These are phyloP conservation scores for Barnettozyma populi DNA, from an alignment of 805 yeast genomes.

Conservation along the genomic window DNA sequence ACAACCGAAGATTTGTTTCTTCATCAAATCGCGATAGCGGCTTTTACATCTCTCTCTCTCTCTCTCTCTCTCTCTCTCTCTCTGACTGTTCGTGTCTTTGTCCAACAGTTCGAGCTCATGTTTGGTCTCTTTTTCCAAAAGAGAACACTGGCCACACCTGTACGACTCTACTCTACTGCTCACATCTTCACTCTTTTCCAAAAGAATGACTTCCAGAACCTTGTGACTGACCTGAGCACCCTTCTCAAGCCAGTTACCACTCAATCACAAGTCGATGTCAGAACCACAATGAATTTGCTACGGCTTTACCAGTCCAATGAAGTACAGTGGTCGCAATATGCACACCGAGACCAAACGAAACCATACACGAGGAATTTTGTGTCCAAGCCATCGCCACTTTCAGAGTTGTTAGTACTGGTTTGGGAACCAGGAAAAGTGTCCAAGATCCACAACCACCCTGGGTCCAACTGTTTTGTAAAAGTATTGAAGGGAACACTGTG, in stretches of 20 bases:
- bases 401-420: slow-evolving; percentile 38
- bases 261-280: slow-evolving; percentile 8
- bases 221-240: slow-evolving; percentile 6
- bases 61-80: no score
- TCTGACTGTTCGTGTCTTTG: neutral
- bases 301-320: slow-evolving; percentile 30
- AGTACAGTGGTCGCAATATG: slow-evolving; percentile 38
- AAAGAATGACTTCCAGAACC: slow-evolving; percentile 5
- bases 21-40: neutral
- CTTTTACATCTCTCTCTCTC: no score
- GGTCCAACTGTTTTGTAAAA: slow-evolving; percentile 46
- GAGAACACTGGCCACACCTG: neutral
- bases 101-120: neutral
- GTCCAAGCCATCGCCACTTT: slow-evolving; percentile 37
- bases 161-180: slow-evolving; percentile 1
- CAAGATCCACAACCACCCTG: slow-evolving; percentile 45
- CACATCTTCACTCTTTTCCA: slow-evolving; percentile 1
- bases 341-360: slow-evolving; percentile 32
- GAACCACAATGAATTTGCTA: slow-evolving; percentile 11
- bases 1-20: neutral
- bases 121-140: neutral
- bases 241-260: slow-evolving; percentile 1
- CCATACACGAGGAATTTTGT: slow-evolving; percentile 34
- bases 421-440: slow-evolving; percentile 42
- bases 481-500: slow-evolving; percentile 29